Evolutionary conservation across 495 filamentous ascomycete species (phyloP), one percentile per base, ranked within the genome.

Genomic region (Cetradonia linearis): DNA sequence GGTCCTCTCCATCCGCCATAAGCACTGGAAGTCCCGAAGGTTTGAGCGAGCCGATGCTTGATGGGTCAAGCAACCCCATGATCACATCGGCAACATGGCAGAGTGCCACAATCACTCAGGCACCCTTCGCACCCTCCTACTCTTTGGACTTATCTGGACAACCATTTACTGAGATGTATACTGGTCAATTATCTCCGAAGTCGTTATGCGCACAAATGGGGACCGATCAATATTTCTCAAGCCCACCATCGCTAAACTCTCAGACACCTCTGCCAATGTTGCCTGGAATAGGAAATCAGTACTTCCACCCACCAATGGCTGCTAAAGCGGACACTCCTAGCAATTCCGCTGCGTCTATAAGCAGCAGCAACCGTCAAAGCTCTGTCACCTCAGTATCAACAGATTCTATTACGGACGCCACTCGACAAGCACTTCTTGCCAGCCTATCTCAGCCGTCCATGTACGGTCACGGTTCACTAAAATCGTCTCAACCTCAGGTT

Each of bases 1-100:
- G 87, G 44, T 96, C 93, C 13, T 97, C 94, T 7, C 93, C 93
- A 9, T 96, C 91, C 10, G 92, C 87, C 27, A 90, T 96, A 67
- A 95, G 91, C 72, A 93, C 87, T 20, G 87, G 86, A 31, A 95
- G 91, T 67, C 91, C 92, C 65, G 92, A 87, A 71, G 89, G 86
- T 16, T 87, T 94, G 66, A 95, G 89, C 70, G 92, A 97, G 68
- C 81, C 90, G 60, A 91, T 95, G 86, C 75, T 95, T 44, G 90
- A 95, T 69, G 88, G 86, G 6, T 84, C 87, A 13, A 87, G 78
- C 56, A 76, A 77, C 34, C 68, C 79, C 8, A 69, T 71, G 28
- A 71, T 65, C 11, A 75, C 79, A 31, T 76, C 73, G 61, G 75
- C 79, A 28, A 77, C 83, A 66, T 87, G 84, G 89, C 83, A 86